phyloP scores from a whole-genome alignment of 192 early-diverging fungal species.

The Linnemannia exigua region DNA sequence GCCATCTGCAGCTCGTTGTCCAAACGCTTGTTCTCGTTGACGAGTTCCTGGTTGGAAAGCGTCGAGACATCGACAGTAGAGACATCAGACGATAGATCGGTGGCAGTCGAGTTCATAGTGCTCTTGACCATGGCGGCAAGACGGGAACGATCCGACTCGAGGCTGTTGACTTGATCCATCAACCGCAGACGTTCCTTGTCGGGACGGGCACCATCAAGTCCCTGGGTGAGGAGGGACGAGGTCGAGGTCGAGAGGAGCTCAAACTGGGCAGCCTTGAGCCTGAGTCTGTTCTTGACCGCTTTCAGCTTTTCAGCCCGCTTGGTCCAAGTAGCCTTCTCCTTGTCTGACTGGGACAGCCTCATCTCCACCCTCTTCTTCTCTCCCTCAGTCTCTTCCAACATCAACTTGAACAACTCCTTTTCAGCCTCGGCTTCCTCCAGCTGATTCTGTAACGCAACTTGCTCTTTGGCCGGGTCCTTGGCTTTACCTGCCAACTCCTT shows the following conservation, averaged over 20 bases:
- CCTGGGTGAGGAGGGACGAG: constrained; percentile 32
- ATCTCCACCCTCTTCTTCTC: constrained; percentile 52
- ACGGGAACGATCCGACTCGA: constrained; percentile 53
- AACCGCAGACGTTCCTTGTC: constrained; percentile 55
- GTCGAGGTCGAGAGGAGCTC: constrained; percentile 46
- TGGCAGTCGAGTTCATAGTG: constrained; percentile 26
- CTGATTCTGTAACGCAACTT: constrained; percentile 35
- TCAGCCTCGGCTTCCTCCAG: constrained; percentile 51
- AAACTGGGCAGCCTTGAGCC: constrained; percentile 46
- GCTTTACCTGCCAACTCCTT: constrained; percentile 33
- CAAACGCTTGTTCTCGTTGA: constrained; percentile 40
- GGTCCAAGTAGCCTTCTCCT: constrained; percentile 36
- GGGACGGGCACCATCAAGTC: constrained; percentile 36
- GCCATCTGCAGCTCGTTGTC: constrained; percentile 46
- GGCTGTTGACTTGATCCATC: constrained; percentile 44
- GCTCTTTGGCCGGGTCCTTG: constrained; percentile 53
- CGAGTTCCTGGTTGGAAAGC: constrained; percentile 42
- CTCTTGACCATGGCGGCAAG: constrained; percentile 55
- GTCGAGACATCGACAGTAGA: constrained; percentile 23
- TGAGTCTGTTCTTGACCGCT: constrained; percentile 32
- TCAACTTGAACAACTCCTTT: constrained; percentile 55
- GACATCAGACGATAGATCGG: constrained; percentile 12
- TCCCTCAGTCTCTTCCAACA: constrained; percentile 53
- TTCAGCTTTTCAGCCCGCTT: constrained; percentile 24
- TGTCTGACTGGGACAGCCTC: constrained; percentile 26